These are phyloP conservation scores for Penicillium rolfsii DNA, from an alignment of 2,329 filamentous ascomycete genomes.

Conservation along the genomic window DNA sequence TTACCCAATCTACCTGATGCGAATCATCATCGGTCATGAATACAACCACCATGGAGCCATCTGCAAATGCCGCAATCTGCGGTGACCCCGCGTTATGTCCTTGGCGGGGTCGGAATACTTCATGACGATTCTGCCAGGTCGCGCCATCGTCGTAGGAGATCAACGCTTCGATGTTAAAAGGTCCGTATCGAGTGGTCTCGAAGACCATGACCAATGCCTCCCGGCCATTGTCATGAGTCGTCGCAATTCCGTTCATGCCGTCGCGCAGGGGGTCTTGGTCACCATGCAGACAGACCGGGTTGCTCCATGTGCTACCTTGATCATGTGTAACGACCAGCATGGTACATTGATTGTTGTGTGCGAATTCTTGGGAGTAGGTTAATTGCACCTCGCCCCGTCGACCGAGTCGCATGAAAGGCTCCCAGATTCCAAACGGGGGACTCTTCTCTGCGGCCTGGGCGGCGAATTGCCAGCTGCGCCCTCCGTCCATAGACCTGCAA, in stretches of 20 bases:
- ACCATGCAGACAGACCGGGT: conserved; percentile 47
- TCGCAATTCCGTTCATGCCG: conserved; percentile 51
- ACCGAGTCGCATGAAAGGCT: conserved; percentile 54
- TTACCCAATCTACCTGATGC: conserved; percentile 42
- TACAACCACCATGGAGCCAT: conserved; percentile 47
- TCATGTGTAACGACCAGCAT: conserved; percentile 53
- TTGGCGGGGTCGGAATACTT: conserved; percentile 46
- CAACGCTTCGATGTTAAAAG: conserved; percentile 51
- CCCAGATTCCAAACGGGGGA: conserved; percentile 50
- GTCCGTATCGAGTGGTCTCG: conserved; percentile 49
- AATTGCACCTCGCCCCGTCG: conserved; percentile 47
- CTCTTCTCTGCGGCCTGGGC: conserved; percentile 51
- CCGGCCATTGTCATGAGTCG: conserved; percentile 36
- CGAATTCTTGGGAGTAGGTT: conserved; percentile 53
- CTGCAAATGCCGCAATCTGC: conserved; percentile 49
- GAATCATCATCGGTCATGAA: conserved; percentile 55
- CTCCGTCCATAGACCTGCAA: conserved; percentile 52
- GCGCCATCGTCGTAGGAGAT: conserved; percentile 51
- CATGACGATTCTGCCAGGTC: conserved; percentile 47
- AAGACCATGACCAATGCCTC: conserved; percentile 52
- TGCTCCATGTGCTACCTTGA: conserved; percentile 49
- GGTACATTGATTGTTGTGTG: conserved; percentile 53
- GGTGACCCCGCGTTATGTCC: conserved; percentile 51
- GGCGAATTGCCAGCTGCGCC: conserved; percentile 49
- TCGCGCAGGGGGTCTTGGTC: conserved; percentile 41